phyloP scores from a whole-genome alignment of 2,329 filamentous ascomycete genomes.

The Cercospora zeina region DNA sequence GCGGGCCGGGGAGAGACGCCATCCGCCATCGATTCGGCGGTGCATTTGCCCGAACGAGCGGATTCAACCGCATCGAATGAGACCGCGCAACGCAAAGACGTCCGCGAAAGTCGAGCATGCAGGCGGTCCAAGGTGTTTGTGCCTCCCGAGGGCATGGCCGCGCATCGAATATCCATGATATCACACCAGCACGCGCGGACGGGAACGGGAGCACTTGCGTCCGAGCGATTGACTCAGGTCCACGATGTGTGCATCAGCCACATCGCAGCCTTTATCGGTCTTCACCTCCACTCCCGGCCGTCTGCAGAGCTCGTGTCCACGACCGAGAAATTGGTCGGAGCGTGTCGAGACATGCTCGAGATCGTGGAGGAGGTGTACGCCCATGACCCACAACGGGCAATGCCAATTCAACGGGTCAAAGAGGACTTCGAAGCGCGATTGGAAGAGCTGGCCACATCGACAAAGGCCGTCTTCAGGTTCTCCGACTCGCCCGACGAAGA shows the following conservation, averaged over 20 bases:
- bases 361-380: slow-evolving; percentile 81
- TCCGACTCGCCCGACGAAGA: slow-evolving; percentile 68
- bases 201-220: slow-evolving; percentile 67
- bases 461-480: slow-evolving; percentile 73
- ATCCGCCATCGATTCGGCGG: slow-evolving; percentile 29
- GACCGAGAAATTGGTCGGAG: slow-evolving; percentile 78
- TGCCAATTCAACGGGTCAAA: slow-evolving; percentile 67
- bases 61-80: slow-evolving; percentile 12
- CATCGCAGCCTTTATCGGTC: slow-evolving; percentile 88
- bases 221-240: slow-evolving; percentile 73
- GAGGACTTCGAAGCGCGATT: slow-evolving; percentile 77
- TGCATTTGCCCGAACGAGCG: slow-evolving; percentile 22
- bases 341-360: slow-evolving; percentile 74
- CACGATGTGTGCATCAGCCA: slow-evolving; percentile 90
- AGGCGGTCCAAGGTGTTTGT: slow-evolving; percentile 26
- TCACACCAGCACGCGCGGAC: slow-evolving; percentile 26
- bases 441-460: slow-evolving; percentile 75
- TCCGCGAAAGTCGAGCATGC: slow-evolving; percentile 9
- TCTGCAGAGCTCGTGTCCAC: slow-evolving; percentile 78
- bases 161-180: slow-evolving; percentile 38
- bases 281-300: slow-evolving; percentile 90
- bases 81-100: slow-evolving; percentile 10
- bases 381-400: slow-evolving; percentile 69
- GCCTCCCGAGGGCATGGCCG: slow-evolving; percentile 27
- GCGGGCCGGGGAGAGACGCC: slow-evolving; percentile 3